Percentiles rank a stretch among this genome's conserved stretches.
phyloP scores from a whole-genome alignment of 1,139 yeast species.

The Geotrichum klebahnii region DNA sequence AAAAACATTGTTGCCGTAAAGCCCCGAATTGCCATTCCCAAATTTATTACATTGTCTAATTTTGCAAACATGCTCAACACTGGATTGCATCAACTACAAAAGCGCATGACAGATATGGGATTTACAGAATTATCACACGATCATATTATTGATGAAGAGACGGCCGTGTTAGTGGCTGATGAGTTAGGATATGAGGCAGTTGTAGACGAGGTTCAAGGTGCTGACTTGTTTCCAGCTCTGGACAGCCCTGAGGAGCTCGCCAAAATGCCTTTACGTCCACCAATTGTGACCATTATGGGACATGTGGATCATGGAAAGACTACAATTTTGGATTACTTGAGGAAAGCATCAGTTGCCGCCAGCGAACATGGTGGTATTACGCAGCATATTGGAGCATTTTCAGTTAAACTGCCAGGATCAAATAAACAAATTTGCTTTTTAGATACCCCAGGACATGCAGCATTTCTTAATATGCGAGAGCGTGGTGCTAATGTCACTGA shows the following conservation, averaged over 20 bases:
- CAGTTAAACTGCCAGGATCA: conserved; percentile 70
- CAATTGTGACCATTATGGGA: conserved; percentile 96
- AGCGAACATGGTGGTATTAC: conserved; percentile 96
- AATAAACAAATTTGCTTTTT: conserved; percentile 77
- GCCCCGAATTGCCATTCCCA: conserved; percentile 54
- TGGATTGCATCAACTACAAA: conserved; percentile 56
- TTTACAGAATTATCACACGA: conserved; percentile 72
- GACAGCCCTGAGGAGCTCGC: conserved; percentile 38
- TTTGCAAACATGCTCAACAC: conserved; percentile 67
- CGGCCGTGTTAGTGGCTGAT: conserved; percentile 80
- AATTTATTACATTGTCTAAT: conserved; percentile 69
- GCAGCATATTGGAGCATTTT: conserved; percentile 96
- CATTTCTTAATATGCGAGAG: conserved; percentile 92
- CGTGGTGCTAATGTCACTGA: conserved; percentile 95
- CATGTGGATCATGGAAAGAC: conserved; percentile 99
- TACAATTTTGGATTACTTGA: conserved; percentile 77
- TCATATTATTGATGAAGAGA: conserved; percentile 78
- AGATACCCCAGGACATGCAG: conserved; percentile 99
- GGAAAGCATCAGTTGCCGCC: conserved; percentile 78
- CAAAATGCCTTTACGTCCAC: conserved; percentile 66
- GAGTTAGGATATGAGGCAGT: conserved; percentile 71
- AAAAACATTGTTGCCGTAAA: conserved; percentile 24
- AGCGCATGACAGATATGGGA: conserved; percentile 63
- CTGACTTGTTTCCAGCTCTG: conserved; percentile 54
- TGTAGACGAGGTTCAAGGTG: conserved; percentile 55